These are phyloP conservation scores for Nadsonia starkeyi-henricii DNA, from an alignment of 1,139 yeast genomes.

Conservation along the genomic window DNA sequence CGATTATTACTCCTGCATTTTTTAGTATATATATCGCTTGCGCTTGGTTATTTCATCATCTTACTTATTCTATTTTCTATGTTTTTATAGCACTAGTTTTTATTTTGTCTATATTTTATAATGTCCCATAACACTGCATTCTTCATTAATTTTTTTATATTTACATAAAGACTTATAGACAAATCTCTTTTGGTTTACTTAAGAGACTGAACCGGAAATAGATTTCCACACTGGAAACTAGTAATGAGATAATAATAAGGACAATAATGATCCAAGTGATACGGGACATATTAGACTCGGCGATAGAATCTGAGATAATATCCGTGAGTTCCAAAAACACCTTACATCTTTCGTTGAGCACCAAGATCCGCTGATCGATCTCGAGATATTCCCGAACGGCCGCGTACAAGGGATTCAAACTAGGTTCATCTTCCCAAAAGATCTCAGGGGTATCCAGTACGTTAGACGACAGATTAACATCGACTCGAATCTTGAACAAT, in stretches of 20 bases:
- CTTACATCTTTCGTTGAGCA: conserved; percentile 82
- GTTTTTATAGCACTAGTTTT: no score
- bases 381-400: conserved; percentile 89
- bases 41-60: neutral
- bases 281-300: conserved; percentile 80
- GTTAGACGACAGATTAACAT: conserved; percentile 80
- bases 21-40: conserved; percentile 4
- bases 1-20: conserved; percentile 1
- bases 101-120: no score
- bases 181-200: conserved; percentile 13
- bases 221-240: conserved; percentile 51
- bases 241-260: conserved; percentile 63
- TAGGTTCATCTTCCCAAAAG: conserved; percentile 95
- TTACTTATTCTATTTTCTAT: no score
- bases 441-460: conserved; percentile 91
- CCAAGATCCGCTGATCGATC: conserved; percentile 87
- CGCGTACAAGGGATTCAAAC: conserved; percentile 76
- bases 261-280: conserved; percentile 84
- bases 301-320: conserved; percentile 84
- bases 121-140: neutral
- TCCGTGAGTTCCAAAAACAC: conserved; percentile 90
- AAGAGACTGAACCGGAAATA: conserved; percentile 41
- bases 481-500: conserved; percentile 77
- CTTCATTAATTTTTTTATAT: neutral
- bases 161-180: neutral